Evolutionary conservation across 1,139 yeast genomes (phyloP).

Genomic region (Geotrichum europaeum): DNA sequence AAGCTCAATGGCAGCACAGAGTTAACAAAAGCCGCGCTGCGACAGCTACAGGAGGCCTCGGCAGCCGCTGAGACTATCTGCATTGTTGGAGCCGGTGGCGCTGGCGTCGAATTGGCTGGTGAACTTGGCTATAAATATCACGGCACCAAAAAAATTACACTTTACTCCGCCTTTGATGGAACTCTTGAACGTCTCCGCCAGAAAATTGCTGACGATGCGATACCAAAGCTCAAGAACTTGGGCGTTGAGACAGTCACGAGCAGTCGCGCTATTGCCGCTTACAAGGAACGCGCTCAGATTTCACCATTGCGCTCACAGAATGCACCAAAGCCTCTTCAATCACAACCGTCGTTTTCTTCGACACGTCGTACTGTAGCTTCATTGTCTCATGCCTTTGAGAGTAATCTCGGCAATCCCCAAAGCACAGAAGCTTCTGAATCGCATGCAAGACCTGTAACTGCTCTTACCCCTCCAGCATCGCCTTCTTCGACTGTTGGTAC

Average conservation of each 20-base stretch:
- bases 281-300: not conserved
- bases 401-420: not conserved
- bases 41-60: not conserved
- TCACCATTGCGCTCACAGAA: not conserved
- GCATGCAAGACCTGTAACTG: not conserved
- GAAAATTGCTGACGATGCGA: constrained; percentile 13
- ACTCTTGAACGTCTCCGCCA: constrained; percentile 10
- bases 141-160: constrained; percentile 16
- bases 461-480: not conserved
- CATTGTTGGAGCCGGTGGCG: constrained; percentile 26
- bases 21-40: constrained; percentile 2
- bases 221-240: constrained; percentile 11
- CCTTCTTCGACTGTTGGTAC: not conserved
- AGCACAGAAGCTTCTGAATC: not conserved
- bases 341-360: not conserved
- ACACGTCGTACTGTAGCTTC: not conserved
- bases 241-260: constrained; percentile 12
- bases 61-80: constrained; percentile 19
- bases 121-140: constrained; percentile 23
- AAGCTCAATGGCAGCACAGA: constrained; percentile 8
- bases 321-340: not conserved
- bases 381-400: not conserved
- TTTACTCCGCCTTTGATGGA: constrained; percentile 3
- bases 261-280: constrained; percentile 7
- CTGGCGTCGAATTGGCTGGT: constrained; percentile 25